phyloP scores from a whole-genome alignment of 2,329 filamentous ascomycete species.

The Acephala macrosclerotiorum region DNA sequence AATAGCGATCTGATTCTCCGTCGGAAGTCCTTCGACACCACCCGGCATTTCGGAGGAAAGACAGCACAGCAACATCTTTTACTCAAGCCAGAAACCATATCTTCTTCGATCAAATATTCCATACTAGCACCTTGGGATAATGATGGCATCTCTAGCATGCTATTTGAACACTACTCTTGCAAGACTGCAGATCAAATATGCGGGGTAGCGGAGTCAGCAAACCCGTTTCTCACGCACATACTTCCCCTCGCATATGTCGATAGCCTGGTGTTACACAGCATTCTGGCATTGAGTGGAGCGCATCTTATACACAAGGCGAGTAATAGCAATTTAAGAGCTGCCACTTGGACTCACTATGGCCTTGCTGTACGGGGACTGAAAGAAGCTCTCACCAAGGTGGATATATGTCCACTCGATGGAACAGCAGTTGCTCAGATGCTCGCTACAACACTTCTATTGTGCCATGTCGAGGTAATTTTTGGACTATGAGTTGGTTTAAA shows the following conservation, averaged over 20 bases:
- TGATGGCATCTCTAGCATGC: neutral
- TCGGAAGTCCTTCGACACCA: neutral
- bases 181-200: conserved; percentile 8
- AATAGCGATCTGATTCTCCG: too few relatives aligned
- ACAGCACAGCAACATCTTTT: neutral
- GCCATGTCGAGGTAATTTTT: neutral
- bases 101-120: neutral
- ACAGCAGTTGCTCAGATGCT: conserved; percentile 4
- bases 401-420: neutral
- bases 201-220: neutral
- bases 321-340: neutral
- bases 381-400: neutral
- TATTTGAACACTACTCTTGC: conserved; percentile 7
- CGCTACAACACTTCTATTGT: neutral
- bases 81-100: neutral
- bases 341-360: conserved; percentile 3
- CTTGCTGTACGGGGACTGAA: conserved; percentile 9
- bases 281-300: conserved; percentile 7
- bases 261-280: conserved; percentile 6
- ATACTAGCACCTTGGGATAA: neutral
- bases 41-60: neutral
- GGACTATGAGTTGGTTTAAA: neutral
- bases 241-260: conserved; percentile 3
- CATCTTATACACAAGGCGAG: neutral
- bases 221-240: neutral